A percentile compares a stretch with the other conserved stretches of the same genome.
Conservation (phyloP, 768 basidiomycete genomes). For the Psilocybe cyanescens region DNA sequence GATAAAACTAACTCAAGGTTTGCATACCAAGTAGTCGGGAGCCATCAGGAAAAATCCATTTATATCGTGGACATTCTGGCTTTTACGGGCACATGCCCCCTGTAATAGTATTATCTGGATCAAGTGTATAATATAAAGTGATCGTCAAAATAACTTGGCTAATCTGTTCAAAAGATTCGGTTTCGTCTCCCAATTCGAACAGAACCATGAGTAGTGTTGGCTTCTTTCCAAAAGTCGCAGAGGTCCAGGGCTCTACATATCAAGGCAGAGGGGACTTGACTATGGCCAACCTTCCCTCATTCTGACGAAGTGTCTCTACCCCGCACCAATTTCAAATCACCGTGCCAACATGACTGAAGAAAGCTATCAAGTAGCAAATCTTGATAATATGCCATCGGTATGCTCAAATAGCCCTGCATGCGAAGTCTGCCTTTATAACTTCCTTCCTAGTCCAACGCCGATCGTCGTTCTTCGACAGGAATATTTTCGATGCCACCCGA, state of each 20-base stretch:
- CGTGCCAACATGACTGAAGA: not conserved
- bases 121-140: not conserved
- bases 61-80: not conserved
- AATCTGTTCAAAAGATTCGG: not conserved
- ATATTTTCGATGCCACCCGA: slow-evolving; percentile 34
- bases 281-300: not conserved
- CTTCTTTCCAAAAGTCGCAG: not conserved
- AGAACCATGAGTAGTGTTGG: not conserved
- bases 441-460: not conserved
- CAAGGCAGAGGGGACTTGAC: not conserved
- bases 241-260: not conserved
- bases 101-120: not conserved
- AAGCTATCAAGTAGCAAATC: not conserved
- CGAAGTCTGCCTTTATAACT: too few species aligned
- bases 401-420: too few species aligned
- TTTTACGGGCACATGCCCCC: not conserved
- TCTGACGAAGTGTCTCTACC: not conserved
- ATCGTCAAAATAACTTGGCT: not conserved
- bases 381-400: not conserved
- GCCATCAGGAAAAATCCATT: not conserved
- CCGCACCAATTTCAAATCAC: too few species aligned
- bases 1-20: slow-evolving; percentile 48
- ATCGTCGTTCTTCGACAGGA: slow-evolving; percentile 5
- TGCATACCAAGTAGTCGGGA: slow-evolving; percentile 33
- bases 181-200: not conserved